Evolutionary conservation across 1,284 basidiomycete species (phyloP).

Genomic region (Omphalotus olearius): DNA sequence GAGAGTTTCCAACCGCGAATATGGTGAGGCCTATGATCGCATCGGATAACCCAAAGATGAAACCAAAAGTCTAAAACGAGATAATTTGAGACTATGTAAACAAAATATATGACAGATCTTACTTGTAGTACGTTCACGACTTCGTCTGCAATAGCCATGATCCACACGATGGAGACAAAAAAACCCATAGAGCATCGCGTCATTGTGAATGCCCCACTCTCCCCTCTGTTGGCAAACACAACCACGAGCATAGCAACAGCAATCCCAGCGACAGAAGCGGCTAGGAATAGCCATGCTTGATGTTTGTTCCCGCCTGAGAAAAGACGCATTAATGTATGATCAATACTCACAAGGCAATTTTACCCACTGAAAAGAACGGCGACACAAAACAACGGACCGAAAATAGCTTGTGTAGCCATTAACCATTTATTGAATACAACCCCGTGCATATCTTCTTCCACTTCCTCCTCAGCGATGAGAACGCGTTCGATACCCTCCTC

Average conservation of each 20-base stretch:
- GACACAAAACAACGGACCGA: slow-evolving; percentile 78
- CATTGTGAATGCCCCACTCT: slow-evolving; percentile 57
- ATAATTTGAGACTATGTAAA: not conserved
- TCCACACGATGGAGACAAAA: slow-evolving; percentile 87
- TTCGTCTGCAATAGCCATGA: slow-evolving; percentile 93
- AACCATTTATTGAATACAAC: slow-evolving; percentile 78
- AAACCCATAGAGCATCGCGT: slow-evolving; percentile 89
- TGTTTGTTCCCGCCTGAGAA: slow-evolving; percentile 51
- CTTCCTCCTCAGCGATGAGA: slow-evolving; percentile 62
- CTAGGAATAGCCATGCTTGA: slow-evolving; percentile 53
- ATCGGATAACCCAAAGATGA: slow-evolving; percentile 93
- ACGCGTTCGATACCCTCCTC: slow-evolving; percentile 64
- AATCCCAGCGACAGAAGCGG: slow-evolving; percentile 51
- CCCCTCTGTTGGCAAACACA: slow-evolving; percentile 59
- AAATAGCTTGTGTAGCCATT: slow-evolving; percentile 73
- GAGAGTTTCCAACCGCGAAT: slow-evolving; percentile 94
- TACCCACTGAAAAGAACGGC: slow-evolving; percentile 69
- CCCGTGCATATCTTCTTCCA: slow-evolving; percentile 59
- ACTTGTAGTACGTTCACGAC: slow-evolving; percentile 87
- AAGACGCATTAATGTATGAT: slow-evolving; percentile 11
- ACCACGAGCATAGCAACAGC: slow-evolving; percentile 52
- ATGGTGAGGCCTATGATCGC: slow-evolving; percentile 96
- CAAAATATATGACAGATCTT: slow-evolving; percentile 15
- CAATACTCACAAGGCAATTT: slow-evolving; percentile 3
- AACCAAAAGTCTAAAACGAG: slow-evolving; percentile 75